Base-by-base conservation (phyloP, 2,329 filamentous ascomycete species). In the Ophiostoma montium region DNA sequence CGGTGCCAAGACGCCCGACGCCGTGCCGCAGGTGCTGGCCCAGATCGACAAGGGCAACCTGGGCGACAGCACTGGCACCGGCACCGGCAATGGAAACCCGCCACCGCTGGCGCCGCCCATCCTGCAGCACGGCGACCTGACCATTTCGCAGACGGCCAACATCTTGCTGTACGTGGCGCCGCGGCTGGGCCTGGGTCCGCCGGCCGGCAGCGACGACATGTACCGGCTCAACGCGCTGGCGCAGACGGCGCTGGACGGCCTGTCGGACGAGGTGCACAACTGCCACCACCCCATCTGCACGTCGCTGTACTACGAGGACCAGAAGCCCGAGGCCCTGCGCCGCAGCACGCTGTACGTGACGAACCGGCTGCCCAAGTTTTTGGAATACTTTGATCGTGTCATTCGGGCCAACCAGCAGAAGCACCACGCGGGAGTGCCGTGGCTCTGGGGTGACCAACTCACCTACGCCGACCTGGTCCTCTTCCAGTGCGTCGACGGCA, bases 391-490 rank as follows among this genome's bases (percentile, higher is more conserved):
- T 55, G 76, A 87, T 67, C 67, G 80, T 1, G 73, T 82, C 16
- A 60, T 90, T 56, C 67, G 73, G 30, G 73, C 70, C 51, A 69
- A 70, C 21, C 27, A 47, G 10, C 6, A 15, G 0, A 16, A 21
- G 10, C 8, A 19, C 3, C 19, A 18, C 7, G 32, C 16, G 11
- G 35, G 18, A 0, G 67, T 76, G 5, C 76, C 76, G 21, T 86
- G 80, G 70, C 62, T 90, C 0, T 80, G 86, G 42, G 81, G 79
- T 0, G 71, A 69, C 0, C 66, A 67, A 53, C 56, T 89, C 54
- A 84, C 78, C 0, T 86, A 83, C 62, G 85, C 83, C 13, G 85
- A 90, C 60, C 67, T 84, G 45, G 80, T 84, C 2, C 60, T 88
- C 1, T 89, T 82, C 68, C 83, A 87, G 70, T 66, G 68, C 54